Conservation (phyloP, 345 rosid species). For the Acer negundo region DNA sequence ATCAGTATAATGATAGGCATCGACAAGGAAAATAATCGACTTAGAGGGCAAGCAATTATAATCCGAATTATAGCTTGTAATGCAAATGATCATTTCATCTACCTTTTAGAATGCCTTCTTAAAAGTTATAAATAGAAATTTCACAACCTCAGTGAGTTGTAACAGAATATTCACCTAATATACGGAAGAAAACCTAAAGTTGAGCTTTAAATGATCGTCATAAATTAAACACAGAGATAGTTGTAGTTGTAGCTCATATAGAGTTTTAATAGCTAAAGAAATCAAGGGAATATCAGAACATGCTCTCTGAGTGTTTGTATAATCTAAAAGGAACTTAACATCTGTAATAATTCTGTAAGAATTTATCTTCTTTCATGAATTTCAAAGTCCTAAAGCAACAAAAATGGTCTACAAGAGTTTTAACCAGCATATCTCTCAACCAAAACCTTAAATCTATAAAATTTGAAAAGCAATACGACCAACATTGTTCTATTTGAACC, state of each 20-base stretch:
- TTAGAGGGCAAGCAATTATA: too few species aligned
- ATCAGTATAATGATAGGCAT: too few species aligned
- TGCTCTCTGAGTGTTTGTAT: background rate
- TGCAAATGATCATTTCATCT: too few species aligned
- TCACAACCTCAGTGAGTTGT: too few species aligned
- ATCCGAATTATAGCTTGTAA: too few species aligned
- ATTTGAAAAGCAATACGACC: background rate
- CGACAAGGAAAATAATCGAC: too few species aligned
- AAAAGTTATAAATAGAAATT: too few species aligned
- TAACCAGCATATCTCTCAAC: background rate
- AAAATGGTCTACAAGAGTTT: background rate
- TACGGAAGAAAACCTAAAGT: too few species aligned
- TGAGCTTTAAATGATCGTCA: too few species aligned
- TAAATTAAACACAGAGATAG: background rate
- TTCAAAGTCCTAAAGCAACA: background rate
- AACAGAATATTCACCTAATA: too few species aligned
- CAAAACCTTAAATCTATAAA: background rate
- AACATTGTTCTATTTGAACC: background rate
- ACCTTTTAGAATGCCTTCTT: too few species aligned
- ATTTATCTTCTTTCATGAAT: background rate
- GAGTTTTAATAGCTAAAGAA: background rate
- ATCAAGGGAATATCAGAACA: background rate
- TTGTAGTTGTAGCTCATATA: background rate
- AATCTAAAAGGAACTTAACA: background rate
- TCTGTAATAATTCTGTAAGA: background rate